phyloP scores from a whole-genome alignment of 164 flowering plant genomes.

The Amborella trichopoda region DNA sequence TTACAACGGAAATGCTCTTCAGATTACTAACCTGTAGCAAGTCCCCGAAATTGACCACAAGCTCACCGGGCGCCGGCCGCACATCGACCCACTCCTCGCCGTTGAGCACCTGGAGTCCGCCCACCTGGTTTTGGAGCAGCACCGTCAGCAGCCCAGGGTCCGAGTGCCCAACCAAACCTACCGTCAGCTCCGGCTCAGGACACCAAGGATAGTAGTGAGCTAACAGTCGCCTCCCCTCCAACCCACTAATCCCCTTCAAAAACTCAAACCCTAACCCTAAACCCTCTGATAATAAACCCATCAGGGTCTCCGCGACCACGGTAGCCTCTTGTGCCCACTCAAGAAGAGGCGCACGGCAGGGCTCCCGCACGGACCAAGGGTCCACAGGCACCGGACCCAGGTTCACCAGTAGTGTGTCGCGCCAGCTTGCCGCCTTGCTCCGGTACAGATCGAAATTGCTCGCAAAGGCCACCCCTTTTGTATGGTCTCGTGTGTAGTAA shows the following conservation, averaged over 20 bases:
- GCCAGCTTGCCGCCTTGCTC: background rate
- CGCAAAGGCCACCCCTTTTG: background rate
- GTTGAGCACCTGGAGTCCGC: conserved; percentile 21
- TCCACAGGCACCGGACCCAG: background rate
- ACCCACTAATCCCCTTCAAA: conserved; percentile 12
- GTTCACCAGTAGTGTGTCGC: background rate
- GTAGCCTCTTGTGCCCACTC: conserved; percentile 9
- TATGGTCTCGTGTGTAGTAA: background rate
- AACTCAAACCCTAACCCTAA: conserved; percentile 19
- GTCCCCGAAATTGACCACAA: conserved; percentile 18
- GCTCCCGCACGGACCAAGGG: background rate
- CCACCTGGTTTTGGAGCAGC: conserved; percentile 19
- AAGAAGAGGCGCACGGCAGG: conserved; percentile 10
- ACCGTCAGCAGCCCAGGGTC: conserved; percentile 19
- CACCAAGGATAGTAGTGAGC: conserved; percentile 21
- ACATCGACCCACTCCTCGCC: conserved; percentile 18
- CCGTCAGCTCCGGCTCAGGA: conserved; percentile 18
- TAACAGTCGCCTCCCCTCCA: conserved; percentile 5
- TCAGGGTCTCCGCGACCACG: conserved; percentile 11
- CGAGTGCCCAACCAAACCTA: conserved; percentile 18
- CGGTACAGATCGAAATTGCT: background rate
- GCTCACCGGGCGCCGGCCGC: conserved; percentile 15
- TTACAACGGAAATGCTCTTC: background rate
- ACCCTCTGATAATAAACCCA: conserved; percentile 20
- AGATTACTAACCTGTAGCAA: conserved; percentile 11